Evolutionary conservation across 78 protist species (phyloP).

Genomic region (Guillardia theta): DNA sequence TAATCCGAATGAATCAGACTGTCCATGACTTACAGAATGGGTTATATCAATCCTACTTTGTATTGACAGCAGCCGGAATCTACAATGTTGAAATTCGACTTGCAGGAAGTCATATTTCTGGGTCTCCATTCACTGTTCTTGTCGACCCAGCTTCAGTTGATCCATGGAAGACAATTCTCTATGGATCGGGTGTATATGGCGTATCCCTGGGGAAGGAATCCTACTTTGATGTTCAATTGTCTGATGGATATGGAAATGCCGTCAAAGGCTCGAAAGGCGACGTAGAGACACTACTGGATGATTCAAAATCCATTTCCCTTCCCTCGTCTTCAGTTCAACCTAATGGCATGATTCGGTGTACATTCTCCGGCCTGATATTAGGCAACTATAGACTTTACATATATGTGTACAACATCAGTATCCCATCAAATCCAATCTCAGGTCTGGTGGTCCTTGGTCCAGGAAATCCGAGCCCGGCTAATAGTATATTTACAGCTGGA

Average conservation of each 20-base stretch:
- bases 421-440: not conserved
- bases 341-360: not conserved
- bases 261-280: no score
- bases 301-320: no score
- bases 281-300: no score
- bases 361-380: not conserved
- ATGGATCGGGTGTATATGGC: not conserved
- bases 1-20: not conserved
- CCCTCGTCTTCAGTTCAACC: no score
- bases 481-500: no score
- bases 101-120: not conserved
- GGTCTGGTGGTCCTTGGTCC: not conserved
- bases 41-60: not conserved
- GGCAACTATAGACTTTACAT: not conserved
- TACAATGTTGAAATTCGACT: not conserved
- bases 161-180: not conserved
- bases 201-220: not conserved
- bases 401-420: not conserved
- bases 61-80: not conserved
- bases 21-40: not conserved
- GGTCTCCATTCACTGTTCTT: not conserved
- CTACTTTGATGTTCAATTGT: not conserved
- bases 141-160: not conserved
- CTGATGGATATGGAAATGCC: not conserved
- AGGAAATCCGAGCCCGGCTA: not conserved